Evolutionary conservation across 768 basidiomycete species (phyloP).

Genomic region (Lentinula aciculospora): DNA sequence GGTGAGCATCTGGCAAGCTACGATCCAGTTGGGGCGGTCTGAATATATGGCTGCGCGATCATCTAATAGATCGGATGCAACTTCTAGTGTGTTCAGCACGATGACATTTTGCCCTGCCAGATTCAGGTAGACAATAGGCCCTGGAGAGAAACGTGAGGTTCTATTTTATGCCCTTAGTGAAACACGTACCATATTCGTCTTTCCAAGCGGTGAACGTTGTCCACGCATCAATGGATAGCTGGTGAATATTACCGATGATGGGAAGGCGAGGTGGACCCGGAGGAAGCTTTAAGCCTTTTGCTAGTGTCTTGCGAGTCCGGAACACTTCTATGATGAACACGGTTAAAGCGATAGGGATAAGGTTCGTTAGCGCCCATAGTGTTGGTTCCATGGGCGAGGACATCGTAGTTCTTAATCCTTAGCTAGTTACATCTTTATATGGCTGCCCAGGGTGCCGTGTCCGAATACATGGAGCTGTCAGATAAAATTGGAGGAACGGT

Average conservation of each 20-base stretch:
- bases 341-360: not conserved
- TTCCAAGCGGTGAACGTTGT: constrained; percentile 14
- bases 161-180: not conserved
- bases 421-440: too few relatives aligned
- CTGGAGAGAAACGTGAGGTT: not conserved
- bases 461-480: too few relatives aligned
- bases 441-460: too few relatives aligned
- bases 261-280: constrained; percentile 20
- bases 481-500: too few relatives aligned
- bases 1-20: constrained; percentile 7
- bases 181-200: constrained; percentile 12
- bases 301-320: not conserved
- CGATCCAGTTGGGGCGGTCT: constrained; percentile 12
- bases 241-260: constrained; percentile 16
- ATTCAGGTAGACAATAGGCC: constrained; percentile 10
- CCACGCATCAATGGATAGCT: constrained; percentile 15
- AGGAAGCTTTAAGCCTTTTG: constrained; percentile 9
- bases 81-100: constrained; percentile 20
- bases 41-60: constrained; percentile 18
- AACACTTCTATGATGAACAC: not conserved
- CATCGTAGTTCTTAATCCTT: not conserved
- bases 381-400: not conserved
- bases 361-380: not conserved
- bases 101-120: constrained; percentile 12
- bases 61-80: constrained; percentile 25